These are phyloP conservation scores for Malbranchea zuffiana DNA, from an alignment of 2,329 filamentous ascomycete genomes.

Conservation along the genomic window DNA sequence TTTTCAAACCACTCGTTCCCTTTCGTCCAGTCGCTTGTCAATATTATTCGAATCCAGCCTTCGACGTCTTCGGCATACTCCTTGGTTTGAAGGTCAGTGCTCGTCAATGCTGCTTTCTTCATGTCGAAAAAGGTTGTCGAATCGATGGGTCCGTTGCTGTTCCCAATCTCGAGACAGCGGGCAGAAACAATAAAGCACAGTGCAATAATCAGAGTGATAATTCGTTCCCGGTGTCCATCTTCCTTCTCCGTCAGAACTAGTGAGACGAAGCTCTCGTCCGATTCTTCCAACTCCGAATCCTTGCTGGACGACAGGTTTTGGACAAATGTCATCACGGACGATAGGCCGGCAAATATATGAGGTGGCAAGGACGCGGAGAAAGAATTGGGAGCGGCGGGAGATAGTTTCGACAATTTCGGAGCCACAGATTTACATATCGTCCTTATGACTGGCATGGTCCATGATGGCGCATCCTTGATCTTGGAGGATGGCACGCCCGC, in stretches of 20 bases:
- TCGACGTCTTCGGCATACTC: constrained; percentile 49
- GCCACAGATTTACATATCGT: constrained; percentile 53
- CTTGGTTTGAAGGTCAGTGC: constrained; percentile 26
- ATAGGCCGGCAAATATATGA: constrained; percentile 64
- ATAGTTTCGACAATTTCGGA: constrained; percentile 37
- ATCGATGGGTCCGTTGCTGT: constrained; percentile 19
- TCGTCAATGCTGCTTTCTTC: constrained; percentile 29
- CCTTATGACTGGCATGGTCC: constrained; percentile 60
- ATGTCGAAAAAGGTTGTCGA: constrained; percentile 34
- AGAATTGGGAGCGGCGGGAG: constrained; percentile 27
- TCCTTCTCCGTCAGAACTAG: constrained; percentile 37
- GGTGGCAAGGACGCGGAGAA: constrained; percentile 47
- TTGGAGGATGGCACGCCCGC: constrained; percentile 21
- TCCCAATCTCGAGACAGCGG: constrained; percentile 20
- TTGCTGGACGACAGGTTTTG: constrained; percentile 35
- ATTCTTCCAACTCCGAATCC: constrained; percentile 36
- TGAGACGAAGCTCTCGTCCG: constrained; percentile 29
- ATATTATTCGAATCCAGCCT: constrained; percentile 49
- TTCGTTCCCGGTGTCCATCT: constrained; percentile 32
- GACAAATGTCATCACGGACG: constrained; percentile 42
- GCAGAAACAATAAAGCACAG: constrained; percentile 37
- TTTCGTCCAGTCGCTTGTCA: constrained; percentile 40
- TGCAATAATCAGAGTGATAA: constrained; percentile 32
- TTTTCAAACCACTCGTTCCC: constrained; percentile 59
- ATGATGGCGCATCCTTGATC: constrained; percentile 43